Evolutionary conservation across 257 asterid species (phyloP).

Genomic region (Lycium barbarum): DNA sequence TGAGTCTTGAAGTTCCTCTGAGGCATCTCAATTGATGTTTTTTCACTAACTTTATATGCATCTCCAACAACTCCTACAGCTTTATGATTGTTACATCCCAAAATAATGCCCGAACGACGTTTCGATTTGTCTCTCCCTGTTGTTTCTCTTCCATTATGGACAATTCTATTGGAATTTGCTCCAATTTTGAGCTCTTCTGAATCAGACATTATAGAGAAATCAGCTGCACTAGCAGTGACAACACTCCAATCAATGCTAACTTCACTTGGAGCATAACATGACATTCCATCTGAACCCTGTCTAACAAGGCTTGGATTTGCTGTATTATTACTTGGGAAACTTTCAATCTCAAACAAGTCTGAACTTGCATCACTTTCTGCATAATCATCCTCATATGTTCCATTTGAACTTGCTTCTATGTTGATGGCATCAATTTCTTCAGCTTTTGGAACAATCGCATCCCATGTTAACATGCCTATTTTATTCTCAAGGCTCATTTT

Average conservation of each 20-base stretch:
- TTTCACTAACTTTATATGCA: conserved; percentile 48
- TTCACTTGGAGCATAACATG: conserved; percentile 84
- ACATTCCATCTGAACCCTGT: conserved; percentile 53
- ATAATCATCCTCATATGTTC: conserved; percentile 45
- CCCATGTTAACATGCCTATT: conserved; percentile 63
- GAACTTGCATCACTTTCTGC: conserved; percentile 78
- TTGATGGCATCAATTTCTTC: conserved; percentile 45
- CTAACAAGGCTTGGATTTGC: conserved; percentile 46
- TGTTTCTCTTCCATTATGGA: conserved; percentile 4
- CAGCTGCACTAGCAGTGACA: conserved; percentile 78
- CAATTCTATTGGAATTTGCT: conserved; percentile 31
- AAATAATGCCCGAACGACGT: conserved; percentile 54
- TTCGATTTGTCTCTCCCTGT: conserved; percentile 41
- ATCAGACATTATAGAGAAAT: conserved; percentile 67
- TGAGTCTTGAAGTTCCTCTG: conserved; percentile 35
- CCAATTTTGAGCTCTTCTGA: conserved; percentile 44
- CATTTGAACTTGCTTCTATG: conserved; percentile 41
- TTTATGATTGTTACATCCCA: conserved; percentile 72
- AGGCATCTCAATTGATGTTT: conserved; percentile 29
- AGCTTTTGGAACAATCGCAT: conserved; percentile 51
- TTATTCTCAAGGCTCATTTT: conserved; percentile 44
- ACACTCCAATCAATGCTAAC: conserved; percentile 93
- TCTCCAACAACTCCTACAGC: conserved; percentile 72
- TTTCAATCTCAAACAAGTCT: conserved; percentile 82
- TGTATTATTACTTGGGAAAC: conserved; percentile 58